Evolutionary conservation across 2,329 filamentous ascomycete species (phyloP).

Genomic region (Xylariaceae sp.): DNA sequence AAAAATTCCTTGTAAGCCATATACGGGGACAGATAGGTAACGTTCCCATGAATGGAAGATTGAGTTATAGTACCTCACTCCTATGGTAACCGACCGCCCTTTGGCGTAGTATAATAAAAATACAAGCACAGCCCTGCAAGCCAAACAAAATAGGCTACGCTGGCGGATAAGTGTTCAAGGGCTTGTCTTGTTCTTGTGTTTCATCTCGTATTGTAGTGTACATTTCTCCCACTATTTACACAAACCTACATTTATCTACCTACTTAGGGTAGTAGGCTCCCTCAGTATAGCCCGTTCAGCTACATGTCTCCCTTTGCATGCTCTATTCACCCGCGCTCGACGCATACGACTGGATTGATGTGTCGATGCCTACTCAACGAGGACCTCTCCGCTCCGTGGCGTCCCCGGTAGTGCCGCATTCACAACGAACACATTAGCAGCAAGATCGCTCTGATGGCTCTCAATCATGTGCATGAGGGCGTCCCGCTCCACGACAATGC

Average conservation of each 20-base stretch:
- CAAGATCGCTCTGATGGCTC: constrained; percentile 72
- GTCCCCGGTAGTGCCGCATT: constrained; percentile 41
- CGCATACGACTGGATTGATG: background rate
- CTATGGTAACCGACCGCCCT: no score
- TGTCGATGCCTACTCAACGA: constrained; percentile 36
- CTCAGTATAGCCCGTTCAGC: background rate
- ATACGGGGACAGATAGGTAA: no score
- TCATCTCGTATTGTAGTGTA: constrained; percentile 24
- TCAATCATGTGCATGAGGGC: constrained; percentile 78
- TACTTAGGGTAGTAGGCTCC: background rate
- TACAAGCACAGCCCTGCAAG: no score
- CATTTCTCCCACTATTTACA: constrained; percentile 25
- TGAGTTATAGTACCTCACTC: no score
- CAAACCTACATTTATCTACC: constrained; percentile 11
- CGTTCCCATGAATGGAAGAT: no score
- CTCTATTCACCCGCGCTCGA: background rate
- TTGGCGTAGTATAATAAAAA: no score
- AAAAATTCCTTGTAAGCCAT: no score
- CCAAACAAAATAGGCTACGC: no score
- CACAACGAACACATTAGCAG: constrained; percentile 51
- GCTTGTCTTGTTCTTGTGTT: background rate
- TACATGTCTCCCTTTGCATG: constrained; percentile 1
- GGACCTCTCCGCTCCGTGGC: constrained; percentile 35
- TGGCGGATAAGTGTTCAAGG: background rate
- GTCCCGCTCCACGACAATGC: constrained; percentile 83